Percentiles rank a stretch among this genome's conserved stretches.
Conservation (phyloP, 2,329 filamentous ascomycete genomes). For the Gaeumannomyces sp. region DNA sequence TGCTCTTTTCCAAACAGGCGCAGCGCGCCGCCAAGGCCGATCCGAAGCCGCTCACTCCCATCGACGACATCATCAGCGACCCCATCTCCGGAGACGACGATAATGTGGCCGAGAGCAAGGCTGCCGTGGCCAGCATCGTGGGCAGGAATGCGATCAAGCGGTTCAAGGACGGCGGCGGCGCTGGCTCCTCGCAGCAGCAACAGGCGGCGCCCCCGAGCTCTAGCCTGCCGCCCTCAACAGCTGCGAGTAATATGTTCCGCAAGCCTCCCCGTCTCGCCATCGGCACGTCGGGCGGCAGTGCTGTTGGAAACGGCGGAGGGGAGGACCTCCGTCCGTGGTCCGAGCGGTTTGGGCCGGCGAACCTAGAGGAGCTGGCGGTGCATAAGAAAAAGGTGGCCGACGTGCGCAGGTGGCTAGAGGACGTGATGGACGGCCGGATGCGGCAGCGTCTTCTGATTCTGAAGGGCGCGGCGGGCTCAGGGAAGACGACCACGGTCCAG, state of each 20-base stretch:
- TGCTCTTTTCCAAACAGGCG: conserved; percentile 56
- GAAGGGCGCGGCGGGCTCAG: conserved; percentile 84
- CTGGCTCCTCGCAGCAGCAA: conserved; percentile 16
- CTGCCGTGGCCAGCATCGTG: conserved; percentile 47
- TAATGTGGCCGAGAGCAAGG: conserved; percentile 44
- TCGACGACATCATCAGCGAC: conserved; percentile 48
- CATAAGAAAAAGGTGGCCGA: conserved; percentile 92
- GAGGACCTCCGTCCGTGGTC: conserved; percentile 74
- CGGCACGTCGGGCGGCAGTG: conserved; percentile 11
- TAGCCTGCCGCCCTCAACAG: conserved; percentile 17
- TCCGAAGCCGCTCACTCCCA: conserved; percentile 19
- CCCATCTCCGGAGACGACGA: conserved; percentile 58
- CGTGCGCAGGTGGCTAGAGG: conserved; percentile 75
- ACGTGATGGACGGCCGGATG: conserved; percentile 59
- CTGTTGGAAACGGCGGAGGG: conserved; percentile 19
- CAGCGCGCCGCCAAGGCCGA: conserved; percentile 35
- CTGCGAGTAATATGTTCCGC: conserved; percentile 46
- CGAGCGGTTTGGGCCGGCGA: conserved; percentile 71
- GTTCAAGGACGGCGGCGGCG: conserved; percentile 31
- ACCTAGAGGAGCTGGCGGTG: conserved; percentile 79
- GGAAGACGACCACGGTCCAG: conserved; percentile 82
- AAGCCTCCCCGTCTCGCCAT: conserved; percentile 31
- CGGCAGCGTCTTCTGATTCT: conserved; percentile 73
- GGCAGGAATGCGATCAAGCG: conserved; percentile 51
- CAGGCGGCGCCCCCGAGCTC: conserved; percentile 3